A percentile compares a stretch with the other conserved stretches of the same genome.
Conservation (phyloP, 345 rosid species). For the Sonneratia alba region DNA sequence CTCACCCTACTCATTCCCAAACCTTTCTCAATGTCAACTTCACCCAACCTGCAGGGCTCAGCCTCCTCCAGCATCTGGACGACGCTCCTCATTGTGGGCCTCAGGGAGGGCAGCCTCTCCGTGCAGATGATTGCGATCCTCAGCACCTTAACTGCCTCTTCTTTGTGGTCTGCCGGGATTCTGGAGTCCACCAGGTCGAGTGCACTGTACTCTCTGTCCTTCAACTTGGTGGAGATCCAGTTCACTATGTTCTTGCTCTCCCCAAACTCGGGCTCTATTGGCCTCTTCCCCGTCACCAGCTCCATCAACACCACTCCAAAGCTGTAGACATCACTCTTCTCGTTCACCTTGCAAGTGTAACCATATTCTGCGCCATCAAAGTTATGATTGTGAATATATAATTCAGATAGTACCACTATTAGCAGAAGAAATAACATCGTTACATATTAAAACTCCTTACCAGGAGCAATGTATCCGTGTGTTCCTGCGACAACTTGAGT, state of each 20-base stretch:
- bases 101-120: constrained; percentile 32
- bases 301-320: constrained; percentile 93
- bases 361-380: constrained; percentile 57
- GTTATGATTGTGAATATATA: not conserved
- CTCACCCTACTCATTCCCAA: not conserved
- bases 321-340: constrained; percentile 90
- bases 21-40: constrained; percentile 29
- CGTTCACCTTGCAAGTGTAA: constrained; percentile 66
- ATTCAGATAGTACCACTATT: no score
- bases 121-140: constrained; percentile 73
- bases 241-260: constrained; percentile 70
- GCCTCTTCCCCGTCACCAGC: constrained; percentile 70
- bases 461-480: constrained; percentile 92
- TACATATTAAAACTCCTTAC: constrained; percentile 22
- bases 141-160: constrained; percentile 54
- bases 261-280: constrained; percentile 70
- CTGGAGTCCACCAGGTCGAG: constrained; percentile 55
- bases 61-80: constrained; percentile 84
- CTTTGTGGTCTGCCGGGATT: constrained; percentile 41
- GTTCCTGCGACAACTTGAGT: constrained; percentile 82
- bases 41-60: constrained; percentile 51
- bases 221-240: constrained; percentile 61
- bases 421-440: no score
- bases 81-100: constrained; percentile 83
- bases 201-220: constrained; percentile 33